These are phyloP conservation scores for Porphyra umbilicalis DNA, from an alignment of 31 red algal genomes.

Conservation along the genomic window DNA sequence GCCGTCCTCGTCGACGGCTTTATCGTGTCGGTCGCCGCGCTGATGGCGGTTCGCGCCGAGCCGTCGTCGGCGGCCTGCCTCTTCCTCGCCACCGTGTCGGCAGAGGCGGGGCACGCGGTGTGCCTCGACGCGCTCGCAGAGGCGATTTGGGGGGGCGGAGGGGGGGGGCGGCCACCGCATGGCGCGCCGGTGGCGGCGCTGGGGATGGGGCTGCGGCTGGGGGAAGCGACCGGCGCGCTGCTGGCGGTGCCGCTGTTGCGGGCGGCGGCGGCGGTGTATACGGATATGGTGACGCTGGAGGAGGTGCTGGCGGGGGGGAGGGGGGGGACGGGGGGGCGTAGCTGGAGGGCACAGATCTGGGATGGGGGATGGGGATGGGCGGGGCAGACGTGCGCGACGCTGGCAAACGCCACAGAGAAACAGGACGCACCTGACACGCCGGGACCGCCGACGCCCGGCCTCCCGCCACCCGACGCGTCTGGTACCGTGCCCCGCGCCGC, in stretches of 20 bases:
- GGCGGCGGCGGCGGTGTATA: background rate
- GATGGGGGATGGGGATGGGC: background rate
- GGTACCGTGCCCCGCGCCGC: too few species aligned
- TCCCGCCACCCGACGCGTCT: too few species aligned
- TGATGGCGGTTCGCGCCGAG: background rate
- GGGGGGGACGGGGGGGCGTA: background rate
- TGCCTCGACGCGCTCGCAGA: background rate
- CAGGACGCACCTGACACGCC: too few species aligned
- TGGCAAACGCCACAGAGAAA: background rate
- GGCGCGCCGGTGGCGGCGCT: background rate
- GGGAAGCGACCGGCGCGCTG: background rate
- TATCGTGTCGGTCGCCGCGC: constrained; percentile 1
- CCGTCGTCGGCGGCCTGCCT: background rate
- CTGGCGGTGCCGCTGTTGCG: constrained; percentile 5
- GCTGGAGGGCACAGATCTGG: background rate
- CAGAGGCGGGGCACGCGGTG: constrained; percentile 1
- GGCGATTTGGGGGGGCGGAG: background rate
- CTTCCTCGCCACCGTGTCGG: background rate
- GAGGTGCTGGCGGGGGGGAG: background rate
- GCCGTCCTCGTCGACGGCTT: constrained; percentile 13
- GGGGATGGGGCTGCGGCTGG: background rate
- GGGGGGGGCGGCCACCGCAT: background rate
- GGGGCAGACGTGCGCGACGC: background rate
- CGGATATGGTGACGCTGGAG: background rate
- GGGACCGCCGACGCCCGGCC: too few species aligned